A percentile compares a stretch with the other conserved stretches of the same genome.
These are phyloP conservation scores for Zangia roseola DNA, from an alignment of 768 basidiomycete genomes.

Conservation along the genomic window DNA sequence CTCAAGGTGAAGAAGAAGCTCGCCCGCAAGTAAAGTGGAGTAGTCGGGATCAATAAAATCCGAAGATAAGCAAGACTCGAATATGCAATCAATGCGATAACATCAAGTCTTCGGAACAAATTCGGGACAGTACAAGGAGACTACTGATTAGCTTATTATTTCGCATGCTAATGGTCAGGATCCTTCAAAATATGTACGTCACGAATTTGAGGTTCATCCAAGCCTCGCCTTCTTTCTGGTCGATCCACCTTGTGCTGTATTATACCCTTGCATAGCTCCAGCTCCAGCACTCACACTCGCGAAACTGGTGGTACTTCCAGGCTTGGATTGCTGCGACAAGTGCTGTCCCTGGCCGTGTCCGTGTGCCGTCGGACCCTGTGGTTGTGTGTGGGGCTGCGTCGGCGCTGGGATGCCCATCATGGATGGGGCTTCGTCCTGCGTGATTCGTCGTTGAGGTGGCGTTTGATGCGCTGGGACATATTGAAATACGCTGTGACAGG, in stretches of 20 bases:
- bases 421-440: constrained; percentile 88
- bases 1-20: constrained; percentile 5
- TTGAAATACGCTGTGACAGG: constrained; percentile 66
- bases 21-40: background rate
- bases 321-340: constrained; percentile 41
- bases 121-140: too few relatives aligned
- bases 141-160: too few relatives aligned
- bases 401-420: constrained; percentile 69
- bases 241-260: constrained; percentile 34
- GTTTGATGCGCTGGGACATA: constrained; percentile 59
- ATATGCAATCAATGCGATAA: too few relatives aligned
- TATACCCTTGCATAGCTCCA: constrained; percentile 31
- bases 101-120: too few relatives aligned
- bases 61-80: background rate
- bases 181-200: too few relatives aligned
- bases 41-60: constrained; percentile 4
- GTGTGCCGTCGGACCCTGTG: constrained; percentile 43
- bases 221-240: constrained; percentile 63
- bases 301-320: constrained; percentile 63
- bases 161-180: too few relatives aligned
- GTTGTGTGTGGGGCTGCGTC: constrained; percentile 41
- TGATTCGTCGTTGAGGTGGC: constrained; percentile 86
- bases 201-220: constrained; percentile 34
- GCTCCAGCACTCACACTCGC: constrained; percentile 60
- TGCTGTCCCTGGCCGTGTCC: constrained; percentile 47